These are phyloP conservation scores for Parachaetomium inaequale DNA, from an alignment of 495 filamentous ascomycete species.

Conservation along the genomic window DNA sequence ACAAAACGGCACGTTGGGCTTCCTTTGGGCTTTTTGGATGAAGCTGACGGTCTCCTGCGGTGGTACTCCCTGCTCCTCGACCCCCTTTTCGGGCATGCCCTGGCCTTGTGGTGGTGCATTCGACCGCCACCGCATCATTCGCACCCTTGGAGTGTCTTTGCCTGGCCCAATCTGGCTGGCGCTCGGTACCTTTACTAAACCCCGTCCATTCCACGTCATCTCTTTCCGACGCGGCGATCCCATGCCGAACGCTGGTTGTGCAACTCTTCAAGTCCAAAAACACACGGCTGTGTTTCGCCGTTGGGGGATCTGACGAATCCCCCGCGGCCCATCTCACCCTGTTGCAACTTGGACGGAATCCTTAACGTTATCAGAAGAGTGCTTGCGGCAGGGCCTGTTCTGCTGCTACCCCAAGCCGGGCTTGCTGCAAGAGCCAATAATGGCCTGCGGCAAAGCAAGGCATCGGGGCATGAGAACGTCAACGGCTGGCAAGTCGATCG, in stretches of 20 bases:
- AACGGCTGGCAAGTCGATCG: not conserved
- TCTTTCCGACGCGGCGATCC: not conserved
- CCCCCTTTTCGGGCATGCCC: not conserved
- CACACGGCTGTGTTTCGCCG: not conserved
- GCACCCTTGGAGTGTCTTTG: not conserved
- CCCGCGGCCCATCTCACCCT: not conserved
- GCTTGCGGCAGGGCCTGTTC: conserved; percentile 1
- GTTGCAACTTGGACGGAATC: too few relatives aligned
- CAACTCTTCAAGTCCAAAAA: not conserved
- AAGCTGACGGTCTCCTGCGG: not conserved
- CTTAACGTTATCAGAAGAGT: too few relatives aligned
- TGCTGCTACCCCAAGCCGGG: not conserved
- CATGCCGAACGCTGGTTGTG: not conserved
- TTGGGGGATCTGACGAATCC: not conserved
- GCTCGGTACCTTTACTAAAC: not conserved
- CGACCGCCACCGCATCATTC: not conserved
- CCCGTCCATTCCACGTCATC: conserved; percentile 7
- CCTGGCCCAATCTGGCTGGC: not conserved
- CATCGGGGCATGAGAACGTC: not conserved
- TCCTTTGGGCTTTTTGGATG: not conserved
- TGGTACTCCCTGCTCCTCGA: not conserved
- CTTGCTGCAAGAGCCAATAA: conserved; percentile 2
- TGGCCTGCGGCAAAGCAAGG: conserved; percentile 13
- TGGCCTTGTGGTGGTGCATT: not conserved
- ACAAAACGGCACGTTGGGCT: not conserved